A percentile compares a stretch with the other conserved stretches of the same genome.
These are phyloP conservation scores for Aspergillus awamori DNA, from an alignment of 2,329 filamentous ascomycete genomes.

Conservation along the genomic window DNA sequence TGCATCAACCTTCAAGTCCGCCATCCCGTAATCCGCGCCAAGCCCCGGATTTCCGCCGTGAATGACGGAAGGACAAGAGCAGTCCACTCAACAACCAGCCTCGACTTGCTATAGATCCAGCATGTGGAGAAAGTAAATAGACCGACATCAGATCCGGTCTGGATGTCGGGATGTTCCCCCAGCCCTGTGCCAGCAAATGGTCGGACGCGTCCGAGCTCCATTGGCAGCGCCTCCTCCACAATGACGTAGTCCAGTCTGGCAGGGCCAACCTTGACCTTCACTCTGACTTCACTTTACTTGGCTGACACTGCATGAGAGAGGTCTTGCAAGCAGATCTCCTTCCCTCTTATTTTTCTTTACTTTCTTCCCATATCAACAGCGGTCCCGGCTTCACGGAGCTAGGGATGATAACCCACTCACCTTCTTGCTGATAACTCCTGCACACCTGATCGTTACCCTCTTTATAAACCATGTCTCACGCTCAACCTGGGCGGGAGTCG, in stretches of 20 bases:
- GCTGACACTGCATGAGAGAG: neutral
- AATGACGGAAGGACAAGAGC: too few species aligned
- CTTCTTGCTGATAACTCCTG: neutral
- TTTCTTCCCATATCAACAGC: neutral
- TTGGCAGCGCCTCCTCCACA: slow-evolving; percentile 19
- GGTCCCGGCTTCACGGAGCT: neutral
- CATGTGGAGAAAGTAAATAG: too few species aligned
- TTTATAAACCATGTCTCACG: slow-evolving; percentile 19
- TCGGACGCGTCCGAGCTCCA: slow-evolving; percentile 3
- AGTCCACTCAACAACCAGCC: too few species aligned
- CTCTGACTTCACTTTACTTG: neutral
- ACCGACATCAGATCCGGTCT: neutral
- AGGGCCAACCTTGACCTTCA: neutral
- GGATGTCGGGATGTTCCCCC: neutral
- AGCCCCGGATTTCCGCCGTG: too few species aligned
- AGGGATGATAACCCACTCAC: neutral
- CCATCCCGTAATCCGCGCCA: too few species aligned
- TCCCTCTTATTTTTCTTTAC: neutral
- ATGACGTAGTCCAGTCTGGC: slow-evolving; percentile 40
- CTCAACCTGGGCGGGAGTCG: slow-evolving; percentile 19
- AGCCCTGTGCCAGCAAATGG: neutral
- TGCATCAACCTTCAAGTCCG: too few species aligned
- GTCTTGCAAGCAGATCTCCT: neutral
- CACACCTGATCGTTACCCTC: neutral
- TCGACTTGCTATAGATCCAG: too few species aligned